A percentile compares a stretch with the other conserved stretches of the same genome.
phyloP scores from a whole-genome alignment of 1,139 yeast species.

The Pichia sp. region DNA sequence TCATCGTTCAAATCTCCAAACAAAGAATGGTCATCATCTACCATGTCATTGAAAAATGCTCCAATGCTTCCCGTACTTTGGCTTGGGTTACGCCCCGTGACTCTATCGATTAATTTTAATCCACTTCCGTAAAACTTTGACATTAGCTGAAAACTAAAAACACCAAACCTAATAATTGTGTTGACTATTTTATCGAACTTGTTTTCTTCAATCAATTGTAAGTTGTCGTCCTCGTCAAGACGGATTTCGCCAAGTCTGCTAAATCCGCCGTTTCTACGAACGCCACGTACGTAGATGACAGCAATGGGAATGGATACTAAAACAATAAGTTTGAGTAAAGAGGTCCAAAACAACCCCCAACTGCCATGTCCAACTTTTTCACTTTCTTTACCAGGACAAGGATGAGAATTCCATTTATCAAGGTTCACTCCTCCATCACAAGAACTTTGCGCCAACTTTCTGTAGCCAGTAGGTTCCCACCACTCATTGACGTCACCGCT shows the following conservation, averaged over 20 bases:
- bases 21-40: constrained; percentile 38
- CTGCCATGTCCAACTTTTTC: constrained; percentile 59
- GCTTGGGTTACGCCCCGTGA: constrained; percentile 21
- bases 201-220: constrained; percentile 62
- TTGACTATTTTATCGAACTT: constrained; percentile 62
- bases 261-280: constrained; percentile 76
- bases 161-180: constrained; percentile 55
- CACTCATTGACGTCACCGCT: constrained; percentile 57
- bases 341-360: constrained; percentile 45
- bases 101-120: constrained; percentile 36
- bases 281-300: constrained; percentile 70
- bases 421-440: constrained; percentile 68
- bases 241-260: constrained; percentile 82
- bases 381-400: constrained; percentile 85
- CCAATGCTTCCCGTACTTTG: constrained; percentile 36
- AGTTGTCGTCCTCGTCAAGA: constrained; percentile 63
- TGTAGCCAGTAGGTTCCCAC: constrained; percentile 76
- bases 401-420: constrained; percentile 60
- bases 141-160: constrained; percentile 38
- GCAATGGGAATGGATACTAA: constrained; percentile 61
- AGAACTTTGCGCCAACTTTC: constrained; percentile 68
- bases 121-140: constrained; percentile 43
- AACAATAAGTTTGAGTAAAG: constrained; percentile 54
- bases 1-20: constrained; percentile 42
- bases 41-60: constrained; percentile 40